Evolutionary conservation across 1,139 yeast genomes (phyloP).

Genomic region (Keqinozyma sinolaborantium): DNA sequence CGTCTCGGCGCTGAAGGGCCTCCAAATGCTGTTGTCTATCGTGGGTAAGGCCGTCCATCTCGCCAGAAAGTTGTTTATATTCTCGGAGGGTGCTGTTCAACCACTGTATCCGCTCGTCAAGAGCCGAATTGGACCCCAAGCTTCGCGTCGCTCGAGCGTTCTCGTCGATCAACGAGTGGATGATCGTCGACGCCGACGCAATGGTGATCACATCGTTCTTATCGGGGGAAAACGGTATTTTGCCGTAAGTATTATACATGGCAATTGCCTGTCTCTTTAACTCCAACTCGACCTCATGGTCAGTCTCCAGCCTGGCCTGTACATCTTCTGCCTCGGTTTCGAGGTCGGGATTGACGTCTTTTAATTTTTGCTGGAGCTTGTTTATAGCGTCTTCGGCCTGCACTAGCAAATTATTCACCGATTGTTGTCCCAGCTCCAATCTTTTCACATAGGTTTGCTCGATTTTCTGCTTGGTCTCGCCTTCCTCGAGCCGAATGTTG

Average conservation of each 20-base stretch:
- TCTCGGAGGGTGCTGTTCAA: neutral
- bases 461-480: slow-evolving; percentile 3
- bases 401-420: slow-evolving; percentile 19
- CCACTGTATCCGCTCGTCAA: neutral
- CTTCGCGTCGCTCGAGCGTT: neutral
- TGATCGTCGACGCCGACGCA: slow-evolving; percentile 27
- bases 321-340: neutral
- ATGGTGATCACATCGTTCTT: slow-evolving; percentile 37
- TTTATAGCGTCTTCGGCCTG: slow-evolving; percentile 29
- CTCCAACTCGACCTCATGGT: slow-evolving; percentile 4
- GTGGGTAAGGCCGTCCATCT: neutral
- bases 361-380: slow-evolving; percentile 8
- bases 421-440: slow-evolving; percentile 24
- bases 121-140: neutral
- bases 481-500: slow-evolving; percentile 1
- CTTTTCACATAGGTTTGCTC: slow-evolving; percentile 22
- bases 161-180: slow-evolving; percentile 6
- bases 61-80: neutral
- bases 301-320: slow-evolving; percentile 1
- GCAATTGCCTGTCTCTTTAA: slow-evolving; percentile 23
- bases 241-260: slow-evolving; percentile 20
- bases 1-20: neutral
- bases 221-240: slow-evolving; percentile 29
- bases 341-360: slow-evolving; percentile 1
- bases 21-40: neutral